Evolutionary conservation across 2,329 filamentous ascomycete genomes (phyloP).

Genomic region (Myriosclerotinia curreyana): DNA sequence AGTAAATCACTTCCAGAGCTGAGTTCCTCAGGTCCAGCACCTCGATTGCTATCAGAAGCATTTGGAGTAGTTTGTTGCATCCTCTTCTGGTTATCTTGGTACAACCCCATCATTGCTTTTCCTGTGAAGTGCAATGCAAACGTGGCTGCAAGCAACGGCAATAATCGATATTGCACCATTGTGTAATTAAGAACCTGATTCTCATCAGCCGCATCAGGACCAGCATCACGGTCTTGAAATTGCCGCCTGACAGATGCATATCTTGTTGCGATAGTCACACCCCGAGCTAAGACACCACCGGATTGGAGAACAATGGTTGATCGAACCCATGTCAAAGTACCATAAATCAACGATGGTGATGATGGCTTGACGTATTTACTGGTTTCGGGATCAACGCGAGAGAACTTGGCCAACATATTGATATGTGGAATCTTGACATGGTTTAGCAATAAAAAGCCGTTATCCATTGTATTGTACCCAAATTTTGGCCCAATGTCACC

Average conservation of each 20-base stretch:
- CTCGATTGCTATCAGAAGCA: constrained; percentile 47
- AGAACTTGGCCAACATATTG: constrained; percentile 71
- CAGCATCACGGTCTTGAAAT: constrained; percentile 71
- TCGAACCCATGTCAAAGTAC: constrained; percentile 72
- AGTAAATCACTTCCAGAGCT: constrained; percentile 64
- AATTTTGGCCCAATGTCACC: constrained; percentile 81
- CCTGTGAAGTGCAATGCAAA: constrained; percentile 80
- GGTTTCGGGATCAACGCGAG: constrained; percentile 64
- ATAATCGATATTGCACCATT: constrained; percentile 72
- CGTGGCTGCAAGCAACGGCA: constrained; percentile 69
- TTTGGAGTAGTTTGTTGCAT: constrained; percentile 50
- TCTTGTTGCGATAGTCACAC: constrained; percentile 73
- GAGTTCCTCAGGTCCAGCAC: constrained; percentile 65
- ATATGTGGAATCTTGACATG: constrained; percentile 71
- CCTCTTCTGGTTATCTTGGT: constrained; percentile 67
- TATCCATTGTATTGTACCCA: constrained; percentile 79
- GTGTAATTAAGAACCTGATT: constrained; percentile 78
- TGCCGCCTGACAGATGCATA: constrained; percentile 73
- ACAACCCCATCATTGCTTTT: constrained; percentile 70
- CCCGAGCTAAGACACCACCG: constrained; percentile 67
- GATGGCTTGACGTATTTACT: constrained; percentile 65
- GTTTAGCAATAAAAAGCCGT: constrained; percentile 76
- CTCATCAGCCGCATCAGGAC: constrained; percentile 56
- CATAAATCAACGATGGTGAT: constrained; percentile 67
- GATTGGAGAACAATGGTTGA: constrained; percentile 72